Percentiles rank a stretch among this genome's conserved stretches.
These are phyloP conservation scores for Pseudozyma tsukubaensis DNA, from an alignment of 1,284 basidiomycete species.

Conservation along the genomic window DNA sequence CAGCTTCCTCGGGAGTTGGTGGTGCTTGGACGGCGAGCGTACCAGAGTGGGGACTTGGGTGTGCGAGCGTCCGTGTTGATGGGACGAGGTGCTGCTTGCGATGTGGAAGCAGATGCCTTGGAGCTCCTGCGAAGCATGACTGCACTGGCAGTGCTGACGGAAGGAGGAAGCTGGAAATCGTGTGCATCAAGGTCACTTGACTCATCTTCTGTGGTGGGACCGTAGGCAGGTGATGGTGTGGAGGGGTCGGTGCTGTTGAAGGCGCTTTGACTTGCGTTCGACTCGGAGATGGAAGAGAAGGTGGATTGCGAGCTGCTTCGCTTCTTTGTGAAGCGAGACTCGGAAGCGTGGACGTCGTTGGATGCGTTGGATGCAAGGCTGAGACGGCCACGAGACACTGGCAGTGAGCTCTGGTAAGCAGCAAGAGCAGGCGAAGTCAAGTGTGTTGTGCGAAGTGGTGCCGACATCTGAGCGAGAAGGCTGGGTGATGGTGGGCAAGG, in stretches of 20 bases:
- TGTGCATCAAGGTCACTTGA: conserved; percentile 56
- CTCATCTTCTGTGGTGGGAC: conserved; percentile 49
- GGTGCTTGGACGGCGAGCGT: conserved; percentile 54
- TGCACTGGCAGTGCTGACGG: conserved; percentile 47
- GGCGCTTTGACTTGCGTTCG: conserved; percentile 44
- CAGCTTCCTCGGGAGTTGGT: conserved; percentile 57
- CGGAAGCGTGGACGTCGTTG: conserved; percentile 16
- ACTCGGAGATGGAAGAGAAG: conserved; percentile 62
- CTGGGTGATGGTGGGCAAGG: conserved; percentile 59
- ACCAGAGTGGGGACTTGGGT: conserved; percentile 54
- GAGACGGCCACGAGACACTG: conserved; percentile 34
- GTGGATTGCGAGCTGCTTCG: conserved; percentile 61
- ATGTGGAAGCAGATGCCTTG: conserved; percentile 23
- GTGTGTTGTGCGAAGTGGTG: conserved; percentile 39
- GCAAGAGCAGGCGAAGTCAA: conserved; percentile 59
- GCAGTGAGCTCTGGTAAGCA: conserved; percentile 55
- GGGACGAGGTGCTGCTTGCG: conserved; percentile 23
- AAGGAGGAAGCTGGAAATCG: conserved; percentile 57
- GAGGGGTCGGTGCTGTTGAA: conserved; percentile 53
- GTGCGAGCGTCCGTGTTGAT: conserved; percentile 37
- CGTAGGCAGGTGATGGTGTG: conserved; percentile 53
- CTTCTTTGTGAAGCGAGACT: conserved; percentile 33
- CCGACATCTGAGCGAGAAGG: conserved; percentile 56
- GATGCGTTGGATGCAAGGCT: conserved; percentile 27
- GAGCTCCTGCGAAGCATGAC: conserved; percentile 52